phyloP scores from a whole-genome alignment of 2,329 filamentous ascomycete genomes.

The Fusarium globosum region DNA sequence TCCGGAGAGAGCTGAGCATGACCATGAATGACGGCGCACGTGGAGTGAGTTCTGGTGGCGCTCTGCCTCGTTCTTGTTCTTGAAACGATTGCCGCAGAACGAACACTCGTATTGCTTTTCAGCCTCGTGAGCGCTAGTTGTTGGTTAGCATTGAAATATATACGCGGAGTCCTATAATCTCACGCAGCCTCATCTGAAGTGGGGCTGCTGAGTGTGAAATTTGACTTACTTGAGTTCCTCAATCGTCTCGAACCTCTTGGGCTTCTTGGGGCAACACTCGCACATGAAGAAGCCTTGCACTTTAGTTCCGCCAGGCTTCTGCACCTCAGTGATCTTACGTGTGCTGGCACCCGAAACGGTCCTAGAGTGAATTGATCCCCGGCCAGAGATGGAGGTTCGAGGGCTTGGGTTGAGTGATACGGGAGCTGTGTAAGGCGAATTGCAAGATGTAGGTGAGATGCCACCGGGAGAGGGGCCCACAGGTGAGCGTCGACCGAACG shows the following conservation, averaged over 20 bases:
- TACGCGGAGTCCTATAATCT: neutral
- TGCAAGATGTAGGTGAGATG: conserved; percentile 61
- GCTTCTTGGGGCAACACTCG: conserved; percentile 39
- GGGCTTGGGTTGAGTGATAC: conserved; percentile 63
- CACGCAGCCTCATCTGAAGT: conserved; percentile 8
- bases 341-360: conserved; percentile 62
- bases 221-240: conserved; percentile 73
- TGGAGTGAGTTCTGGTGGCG: conserved; percentile 96
- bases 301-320: conserved; percentile 60
- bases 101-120: conserved; percentile 97
- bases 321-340: conserved; percentile 62
- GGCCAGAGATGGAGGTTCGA: conserved; percentile 56
- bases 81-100: conserved; percentile 95
- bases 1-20: conserved; percentile 84
- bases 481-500: conserved; percentile 61
- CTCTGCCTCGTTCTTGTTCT: conserved; percentile 98
- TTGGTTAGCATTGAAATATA: conserved; percentile 39
- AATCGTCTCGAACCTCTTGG: conserved; percentile 37
- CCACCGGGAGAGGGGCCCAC: conserved; percentile 59
- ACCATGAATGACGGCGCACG: conserved; percentile 94
- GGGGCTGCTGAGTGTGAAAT: conserved; percentile 5
- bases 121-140: conserved; percentile 80
- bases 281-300: conserved; percentile 57
- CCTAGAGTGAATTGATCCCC: conserved; percentile 57
- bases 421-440: conserved; percentile 62